A percentile compares a stretch with the other conserved stretches of the same genome.
phyloP scores from a whole-genome alignment of 1,284 basidiomycete species.

The Inonotus obliquus region DNA sequence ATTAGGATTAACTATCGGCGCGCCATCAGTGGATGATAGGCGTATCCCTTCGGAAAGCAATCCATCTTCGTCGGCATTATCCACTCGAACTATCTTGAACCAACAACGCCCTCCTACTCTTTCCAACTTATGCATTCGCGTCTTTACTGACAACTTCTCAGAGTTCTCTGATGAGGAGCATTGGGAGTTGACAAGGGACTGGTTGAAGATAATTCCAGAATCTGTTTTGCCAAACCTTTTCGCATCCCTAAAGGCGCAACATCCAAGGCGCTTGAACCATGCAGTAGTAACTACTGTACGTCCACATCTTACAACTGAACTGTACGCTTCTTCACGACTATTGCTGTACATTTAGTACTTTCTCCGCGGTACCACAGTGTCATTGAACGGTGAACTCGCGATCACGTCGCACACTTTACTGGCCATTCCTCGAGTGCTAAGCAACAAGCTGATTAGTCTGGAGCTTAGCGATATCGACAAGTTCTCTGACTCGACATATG shows the following conservation, averaged over 20 bases:
- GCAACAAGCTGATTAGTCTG: conserved; percentile 41
- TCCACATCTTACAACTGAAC: neutral
- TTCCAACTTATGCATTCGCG: conserved; percentile 44
- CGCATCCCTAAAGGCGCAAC: conserved; percentile 40
- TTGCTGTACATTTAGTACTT: conserved; percentile 42
- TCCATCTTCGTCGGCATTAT: conserved; percentile 49
- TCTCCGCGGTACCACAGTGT: conserved; percentile 47
- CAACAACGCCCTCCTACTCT: conserved; percentile 37
- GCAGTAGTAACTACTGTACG: conserved; percentile 53
- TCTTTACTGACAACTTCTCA: conserved; percentile 45
- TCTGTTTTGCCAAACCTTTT: conserved; percentile 47
- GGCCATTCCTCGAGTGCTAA: conserved; percentile 35
- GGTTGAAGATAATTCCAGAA: conserved; percentile 50
- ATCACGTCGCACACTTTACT: conserved; percentile 47
- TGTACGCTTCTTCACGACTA: neutral
- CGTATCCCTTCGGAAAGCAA: conserved; percentile 25
- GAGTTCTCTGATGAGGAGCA: conserved; percentile 34
- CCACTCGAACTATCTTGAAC: conserved; percentile 36
- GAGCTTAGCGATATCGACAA: conserved; percentile 48
- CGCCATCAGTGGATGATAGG: conserved; percentile 14
- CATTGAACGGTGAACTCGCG: conserved; percentile 46
- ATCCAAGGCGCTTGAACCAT: conserved; percentile 47
- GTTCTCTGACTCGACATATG: conserved; percentile 48
- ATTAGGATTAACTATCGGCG: conserved; percentile 1
- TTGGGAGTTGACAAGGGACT: conserved; percentile 37